These are phyloP conservation scores for Alectoria sarmentosa DNA, from an alignment of 495 filamentous ascomycete species.

Conservation along the genomic window DNA sequence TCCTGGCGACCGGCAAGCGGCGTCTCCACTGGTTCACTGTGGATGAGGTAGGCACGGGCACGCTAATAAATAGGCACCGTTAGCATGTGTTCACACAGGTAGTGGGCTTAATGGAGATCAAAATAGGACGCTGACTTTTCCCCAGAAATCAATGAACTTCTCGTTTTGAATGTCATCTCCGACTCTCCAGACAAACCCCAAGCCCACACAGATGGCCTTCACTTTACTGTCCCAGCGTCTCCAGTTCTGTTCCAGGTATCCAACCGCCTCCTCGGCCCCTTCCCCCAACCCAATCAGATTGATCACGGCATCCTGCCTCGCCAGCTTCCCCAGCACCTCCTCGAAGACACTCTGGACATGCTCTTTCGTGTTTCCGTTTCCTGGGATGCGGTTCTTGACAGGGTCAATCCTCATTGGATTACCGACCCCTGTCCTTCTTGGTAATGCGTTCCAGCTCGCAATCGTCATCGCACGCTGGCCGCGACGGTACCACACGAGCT, in stretches of 20 bases:
- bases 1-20: constrained; percentile 38
- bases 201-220: constrained; percentile 36
- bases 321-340: constrained; percentile 41
- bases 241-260: constrained; percentile 54
- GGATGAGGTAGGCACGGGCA: constrained; percentile 53
- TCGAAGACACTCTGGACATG: constrained; percentile 62
- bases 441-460: constrained; percentile 43
- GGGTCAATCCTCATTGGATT: constrained; percentile 32
- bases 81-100: not conserved
- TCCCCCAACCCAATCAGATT: constrained; percentile 61
- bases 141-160: constrained; percentile 40
- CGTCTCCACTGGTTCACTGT: constrained; percentile 39
- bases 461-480: constrained; percentile 48
- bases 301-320: constrained; percentile 42
- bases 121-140: constrained; percentile 36
- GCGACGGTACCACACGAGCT: constrained; percentile 60
- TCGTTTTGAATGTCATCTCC: constrained; percentile 29
- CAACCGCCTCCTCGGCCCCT: constrained; percentile 44
- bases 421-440: constrained; percentile 49
- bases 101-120: not conserved
- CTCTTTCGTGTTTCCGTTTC: constrained; percentile 41
- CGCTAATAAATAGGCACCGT: constrained; percentile 35
- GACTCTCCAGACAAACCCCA: constrained; percentile 31
- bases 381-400: constrained; percentile 49
- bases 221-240: constrained; percentile 33